Percentiles rank a stretch among this genome's conserved stretches.
These are phyloP conservation scores for Colletotrichum incanum DNA, from an alignment of 2,329 filamentous ascomycete genomes.

Conservation along the genomic window DNA sequence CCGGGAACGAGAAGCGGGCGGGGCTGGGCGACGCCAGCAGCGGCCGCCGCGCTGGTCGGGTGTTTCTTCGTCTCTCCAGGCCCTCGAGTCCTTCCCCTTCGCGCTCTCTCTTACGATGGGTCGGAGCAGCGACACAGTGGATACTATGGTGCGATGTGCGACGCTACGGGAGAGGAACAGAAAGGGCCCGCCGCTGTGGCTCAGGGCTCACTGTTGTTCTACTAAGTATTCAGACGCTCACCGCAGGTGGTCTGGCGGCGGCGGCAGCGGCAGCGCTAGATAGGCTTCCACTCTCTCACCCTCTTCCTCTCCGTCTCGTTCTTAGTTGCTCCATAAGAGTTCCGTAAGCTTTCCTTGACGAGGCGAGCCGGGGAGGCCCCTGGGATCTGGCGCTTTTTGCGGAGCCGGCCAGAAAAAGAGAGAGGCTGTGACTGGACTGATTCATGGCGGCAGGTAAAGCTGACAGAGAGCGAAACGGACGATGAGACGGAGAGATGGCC, in stretches of 20 bases:
- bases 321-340: not conserved
- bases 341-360: not conserved
- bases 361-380: slow-evolving; percentile 7
- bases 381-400: not conserved
- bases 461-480: slow-evolving; percentile 12
- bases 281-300: too few species aligned
- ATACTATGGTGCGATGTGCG: slow-evolving; percentile 24
- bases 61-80: not conserved
- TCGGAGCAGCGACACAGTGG: slow-evolving; percentile 23
- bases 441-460: slow-evolving; percentile 5
- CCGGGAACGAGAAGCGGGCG: not conserved
- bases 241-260: not conserved
- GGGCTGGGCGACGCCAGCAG: not conserved
- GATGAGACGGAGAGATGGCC: slow-evolving; percentile 11
- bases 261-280: slow-evolving; percentile 6
- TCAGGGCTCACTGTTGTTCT: not conserved
- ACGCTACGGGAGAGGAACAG: not conserved
- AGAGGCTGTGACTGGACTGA: not conserved
- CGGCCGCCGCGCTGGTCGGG: slow-evolving; percentile 1
- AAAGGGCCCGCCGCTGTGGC: not conserved
- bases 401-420: not conserved
- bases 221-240: not conserved
- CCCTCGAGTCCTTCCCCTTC: not conserved
- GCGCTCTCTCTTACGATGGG: slow-evolving; percentile 12
- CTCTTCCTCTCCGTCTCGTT: not conserved